phyloP scores from a whole-genome alignment of 495 filamentous ascomycete species.

The Evansstolkia leycettana region DNA sequence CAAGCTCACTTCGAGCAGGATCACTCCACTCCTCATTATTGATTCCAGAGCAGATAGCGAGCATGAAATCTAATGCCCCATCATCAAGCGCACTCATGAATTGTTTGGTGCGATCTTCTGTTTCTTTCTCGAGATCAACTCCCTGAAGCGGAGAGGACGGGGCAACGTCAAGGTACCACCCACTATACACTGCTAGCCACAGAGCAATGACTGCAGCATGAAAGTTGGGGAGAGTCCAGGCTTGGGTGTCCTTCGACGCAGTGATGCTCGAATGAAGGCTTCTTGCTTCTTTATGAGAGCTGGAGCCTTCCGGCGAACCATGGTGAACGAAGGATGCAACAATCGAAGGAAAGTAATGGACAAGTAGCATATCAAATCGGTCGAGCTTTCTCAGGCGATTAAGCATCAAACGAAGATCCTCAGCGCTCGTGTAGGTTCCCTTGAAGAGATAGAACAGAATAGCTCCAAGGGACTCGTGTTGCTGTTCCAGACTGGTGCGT shows the following conservation, averaged over 20 bases:
- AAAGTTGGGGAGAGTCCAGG: conserved; percentile 59
- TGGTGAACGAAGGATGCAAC: conserved; percentile 60
- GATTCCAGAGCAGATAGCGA: conserved; percentile 71
- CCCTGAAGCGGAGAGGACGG: conserved; percentile 39
- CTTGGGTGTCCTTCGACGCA: conserved; percentile 45
- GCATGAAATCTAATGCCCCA: conserved; percentile 81
- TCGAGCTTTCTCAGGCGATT: conserved; percentile 52
- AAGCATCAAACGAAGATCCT: conserved; percentile 63
- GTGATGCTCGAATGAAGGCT: conserved; percentile 55
- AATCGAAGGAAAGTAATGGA: conserved; percentile 72
- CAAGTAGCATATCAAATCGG: conserved; percentile 53
- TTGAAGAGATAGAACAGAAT: conserved; percentile 68
- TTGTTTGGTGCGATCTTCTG: conserved; percentile 51
- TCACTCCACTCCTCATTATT: conserved; percentile 70
- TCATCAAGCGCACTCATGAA: conserved; percentile 74
- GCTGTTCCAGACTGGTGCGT: conserved; percentile 56
- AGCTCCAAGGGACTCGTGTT: conserved; percentile 78
- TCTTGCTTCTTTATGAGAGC: conserved; percentile 50
- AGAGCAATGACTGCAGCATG: conserved; percentile 62
- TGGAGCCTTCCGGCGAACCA: conserved; percentile 56
- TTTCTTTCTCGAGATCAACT: conserved; percentile 51
- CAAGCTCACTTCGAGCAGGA: conserved; percentile 58
- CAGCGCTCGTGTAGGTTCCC: conserved; percentile 49
- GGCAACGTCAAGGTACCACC: conserved; percentile 65
- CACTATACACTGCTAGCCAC: conserved; percentile 91